Conservation (phyloP, 129 eudicot species). For the Erigeron canadensis region DNA sequence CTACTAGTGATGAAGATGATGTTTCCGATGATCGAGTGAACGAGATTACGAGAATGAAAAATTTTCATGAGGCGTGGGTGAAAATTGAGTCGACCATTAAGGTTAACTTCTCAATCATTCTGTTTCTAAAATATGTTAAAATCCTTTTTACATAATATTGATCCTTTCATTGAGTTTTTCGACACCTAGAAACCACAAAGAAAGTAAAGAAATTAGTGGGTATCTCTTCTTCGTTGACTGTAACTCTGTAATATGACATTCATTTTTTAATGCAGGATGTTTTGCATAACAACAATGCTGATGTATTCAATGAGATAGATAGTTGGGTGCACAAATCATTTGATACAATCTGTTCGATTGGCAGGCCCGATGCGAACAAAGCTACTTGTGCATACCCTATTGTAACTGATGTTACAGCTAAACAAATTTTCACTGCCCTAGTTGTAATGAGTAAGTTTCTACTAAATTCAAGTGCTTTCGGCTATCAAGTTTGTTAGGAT, state of each 20-base stretch:
- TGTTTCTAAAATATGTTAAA: too few relatives aligned
- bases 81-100: conserved; percentile 56
- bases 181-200: too few relatives aligned
- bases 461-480: background rate
- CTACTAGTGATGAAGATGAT: conserved; percentile 29
- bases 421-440: conserved; percentile 61
- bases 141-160: too few relatives aligned
- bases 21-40: conserved; percentile 16
- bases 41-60: conserved; percentile 39
- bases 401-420: conserved; percentile 38
- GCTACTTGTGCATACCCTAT: conserved; percentile 59
- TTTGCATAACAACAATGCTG: conserved; percentile 49
- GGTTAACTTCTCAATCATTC: conserved; percentile 32
- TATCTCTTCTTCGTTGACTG: too few relatives aligned
- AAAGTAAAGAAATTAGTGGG: too few relatives aligned
- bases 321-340: conserved; percentile 74
- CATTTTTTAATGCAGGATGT: conserved; percentile 49
- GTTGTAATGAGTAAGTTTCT: conserved; percentile 64
- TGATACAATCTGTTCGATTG: conserved; percentile 43
- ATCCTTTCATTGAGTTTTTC: too few relatives aligned
- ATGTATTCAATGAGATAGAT: conserved; percentile 57
- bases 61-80: conserved; percentile 52
- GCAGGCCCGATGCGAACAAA: conserved; percentile 39
- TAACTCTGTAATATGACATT: too few relatives aligned
- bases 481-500: background rate